Conservation (phyloP, 768 basidiomycete species). For the Rhodotorula paludigena region DNA sequence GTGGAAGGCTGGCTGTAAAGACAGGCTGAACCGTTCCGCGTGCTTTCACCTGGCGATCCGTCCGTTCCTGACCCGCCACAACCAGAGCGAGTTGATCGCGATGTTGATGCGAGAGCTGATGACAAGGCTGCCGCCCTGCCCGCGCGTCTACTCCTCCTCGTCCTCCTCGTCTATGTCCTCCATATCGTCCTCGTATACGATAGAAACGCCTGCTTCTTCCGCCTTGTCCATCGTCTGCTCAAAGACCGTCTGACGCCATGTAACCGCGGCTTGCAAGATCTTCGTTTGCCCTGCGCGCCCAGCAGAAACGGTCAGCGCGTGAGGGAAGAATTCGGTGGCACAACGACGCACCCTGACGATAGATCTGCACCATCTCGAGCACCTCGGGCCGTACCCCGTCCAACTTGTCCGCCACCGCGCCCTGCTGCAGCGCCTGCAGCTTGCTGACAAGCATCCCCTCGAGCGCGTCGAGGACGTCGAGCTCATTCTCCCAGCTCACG, state of each 20-base stretch:
- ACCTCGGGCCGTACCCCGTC: constrained; percentile 57
- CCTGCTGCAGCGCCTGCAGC: constrained; percentile 34
- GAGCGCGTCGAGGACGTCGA: constrained; percentile 64
- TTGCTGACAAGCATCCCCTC: constrained; percentile 58
- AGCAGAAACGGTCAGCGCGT: background rate
- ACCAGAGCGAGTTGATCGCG: background rate
- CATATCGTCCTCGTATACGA: constrained; percentile 8
- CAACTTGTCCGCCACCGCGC: background rate
- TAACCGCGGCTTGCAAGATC: constrained; percentile 6
- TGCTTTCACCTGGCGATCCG: constrained; percentile 4
- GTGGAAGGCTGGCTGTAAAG: no score
- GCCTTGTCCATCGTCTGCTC: constrained; percentile 3
- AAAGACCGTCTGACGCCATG: background rate
- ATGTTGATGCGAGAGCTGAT: background rate
- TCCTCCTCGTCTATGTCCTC: constrained; percentile 2
- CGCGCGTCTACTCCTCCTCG: background rate
- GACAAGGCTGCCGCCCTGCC: constrained; percentile 3
- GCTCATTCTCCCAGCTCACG: constrained; percentile 56
- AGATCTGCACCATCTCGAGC: constrained; percentile 55
- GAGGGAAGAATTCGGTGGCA: background rate
- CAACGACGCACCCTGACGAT: constrained; percentile 19
- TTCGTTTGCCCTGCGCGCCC: constrained; percentile 8
- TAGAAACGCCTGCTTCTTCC: background rate
- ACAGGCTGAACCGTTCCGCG: no score
- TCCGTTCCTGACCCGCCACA: background rate